Evolutionary conservation across 345 rosid genomes (phyloP).

Genomic region (Salix koriyanagi): DNA sequence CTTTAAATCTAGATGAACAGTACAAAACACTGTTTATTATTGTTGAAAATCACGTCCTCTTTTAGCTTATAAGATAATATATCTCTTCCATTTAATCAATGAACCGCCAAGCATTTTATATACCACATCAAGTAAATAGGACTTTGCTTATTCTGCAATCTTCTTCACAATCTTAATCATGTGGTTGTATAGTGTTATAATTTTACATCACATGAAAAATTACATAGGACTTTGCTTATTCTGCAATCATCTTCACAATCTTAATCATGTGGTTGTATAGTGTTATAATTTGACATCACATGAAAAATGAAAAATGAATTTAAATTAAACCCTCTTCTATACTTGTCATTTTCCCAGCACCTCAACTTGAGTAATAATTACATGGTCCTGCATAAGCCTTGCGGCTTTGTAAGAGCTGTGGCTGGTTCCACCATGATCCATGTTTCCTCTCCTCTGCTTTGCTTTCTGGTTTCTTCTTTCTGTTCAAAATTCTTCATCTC

Average conservation of each 20-base stretch:
- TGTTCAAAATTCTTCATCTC: constrained; percentile 33
- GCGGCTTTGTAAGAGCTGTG: constrained; percentile 45
- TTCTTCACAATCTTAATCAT: constrained; percentile 56
- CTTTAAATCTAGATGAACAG: too few relatives aligned
- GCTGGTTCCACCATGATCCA: constrained; percentile 30
- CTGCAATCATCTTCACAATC: constrained; percentile 66
- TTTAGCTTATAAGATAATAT: too few relatives aligned
- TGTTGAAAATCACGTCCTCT: too few relatives aligned
- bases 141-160: constrained; percentile 58
- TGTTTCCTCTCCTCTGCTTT: constrained; percentile 33
- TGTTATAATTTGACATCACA: constrained; percentile 25
- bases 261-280: constrained; percentile 36
- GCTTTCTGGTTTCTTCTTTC: constrained; percentile 36
- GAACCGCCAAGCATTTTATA: constrained; percentile 15
- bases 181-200: constrained; percentile 28
- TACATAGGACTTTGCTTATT: constrained; percentile 39
- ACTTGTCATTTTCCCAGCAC: constrained; percentile 21
- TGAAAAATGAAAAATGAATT: constrained; percentile 19
- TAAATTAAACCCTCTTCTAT: constrained; percentile 26
- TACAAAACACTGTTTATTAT: too few relatives aligned
- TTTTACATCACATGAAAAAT: constrained; percentile 22
- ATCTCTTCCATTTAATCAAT: constrained; percentile 1
- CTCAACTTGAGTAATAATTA: constrained; percentile 42
- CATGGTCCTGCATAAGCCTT: constrained; percentile 50
- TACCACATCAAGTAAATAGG: constrained; percentile 15